Conservation (phyloP, 1,139 yeast species). For the Torulaspora globosa region DNA sequence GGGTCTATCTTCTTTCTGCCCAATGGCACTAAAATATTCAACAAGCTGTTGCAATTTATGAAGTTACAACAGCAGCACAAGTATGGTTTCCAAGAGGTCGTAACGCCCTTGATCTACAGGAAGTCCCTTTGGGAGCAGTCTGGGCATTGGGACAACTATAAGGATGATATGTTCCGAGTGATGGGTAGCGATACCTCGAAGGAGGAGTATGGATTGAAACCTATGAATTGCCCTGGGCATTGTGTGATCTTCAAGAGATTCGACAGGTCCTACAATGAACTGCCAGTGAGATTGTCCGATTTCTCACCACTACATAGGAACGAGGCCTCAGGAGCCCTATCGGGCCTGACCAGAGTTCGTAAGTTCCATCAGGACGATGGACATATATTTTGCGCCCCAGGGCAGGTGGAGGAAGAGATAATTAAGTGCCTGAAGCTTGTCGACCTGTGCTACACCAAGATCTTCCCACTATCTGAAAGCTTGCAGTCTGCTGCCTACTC, state of each 20-base stretch:
- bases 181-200: conserved; percentile 42
- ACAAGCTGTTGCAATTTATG: conserved; percentile 75
- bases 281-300: conserved; percentile 87
- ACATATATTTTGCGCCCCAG: conserved; percentile 85
- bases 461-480: conserved; percentile 58
- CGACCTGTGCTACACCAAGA: conserved; percentile 63
- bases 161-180: conserved; percentile 90
- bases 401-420: conserved; percentile 79
- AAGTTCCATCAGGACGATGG: conserved; percentile 99
- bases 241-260: conserved; percentile 78
- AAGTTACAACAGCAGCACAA: conserved; percentile 69
- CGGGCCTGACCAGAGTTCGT: conserved; percentile 92
- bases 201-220: conserved; percentile 78
- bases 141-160: conserved; percentile 95
- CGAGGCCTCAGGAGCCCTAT: conserved; percentile 90
- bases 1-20: conserved; percentile 89
- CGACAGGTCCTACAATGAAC: conserved; percentile 82
- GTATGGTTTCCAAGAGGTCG: conserved; percentile 87
- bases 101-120: conserved; percentile 87
- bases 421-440: conserved; percentile 68
- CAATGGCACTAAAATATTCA: conserved; percentile 83
- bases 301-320: conserved; percentile 93
- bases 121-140: conserved; percentile 83
- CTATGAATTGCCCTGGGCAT: conserved; percentile 99
- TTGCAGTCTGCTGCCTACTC: conserved; percentile 45